Percentiles rank a stretch among this genome's conserved stretches.
phyloP scores from a whole-genome alignment of 805 yeast genomes.

The Vanderwaltozyma verrucispora region DNA sequence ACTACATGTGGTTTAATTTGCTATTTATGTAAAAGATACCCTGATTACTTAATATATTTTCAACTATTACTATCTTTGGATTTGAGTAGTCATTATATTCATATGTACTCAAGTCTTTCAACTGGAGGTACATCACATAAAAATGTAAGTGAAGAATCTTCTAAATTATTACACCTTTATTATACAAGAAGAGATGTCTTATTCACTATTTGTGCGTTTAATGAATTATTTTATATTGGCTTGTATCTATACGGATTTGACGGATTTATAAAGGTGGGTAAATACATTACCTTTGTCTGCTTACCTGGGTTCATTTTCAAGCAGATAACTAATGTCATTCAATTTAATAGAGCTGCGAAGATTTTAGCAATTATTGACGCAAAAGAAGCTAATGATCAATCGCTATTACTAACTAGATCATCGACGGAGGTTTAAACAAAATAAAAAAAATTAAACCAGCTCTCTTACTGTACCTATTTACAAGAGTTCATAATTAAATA shows the following conservation, averaged over 20 bases:
- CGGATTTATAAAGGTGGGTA: slow-evolving; percentile 42
- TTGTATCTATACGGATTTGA: slow-evolving; percentile 63
- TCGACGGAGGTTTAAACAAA: no score
- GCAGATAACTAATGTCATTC: slow-evolving; percentile 83
- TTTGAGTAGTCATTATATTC: slow-evolving; percentile 93
- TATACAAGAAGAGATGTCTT: slow-evolving; percentile 81
- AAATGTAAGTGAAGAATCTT: slow-evolving; percentile 58
- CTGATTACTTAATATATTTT: slow-evolving; percentile 44
- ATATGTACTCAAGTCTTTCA: slow-evolving; percentile 88
- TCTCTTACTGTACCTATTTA: no score
- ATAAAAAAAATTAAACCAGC: no score
- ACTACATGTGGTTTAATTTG: slow-evolving; percentile 91
- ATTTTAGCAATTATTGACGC: slow-evolving; percentile 67
- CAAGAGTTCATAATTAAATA: no score
- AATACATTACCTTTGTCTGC: slow-evolving; percentile 45
- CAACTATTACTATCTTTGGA: slow-evolving; percentile 78
- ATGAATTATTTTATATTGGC: slow-evolving; percentile 88
- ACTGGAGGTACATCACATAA: slow-evolving; percentile 79
- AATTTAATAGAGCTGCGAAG: slow-evolving; percentile 75
- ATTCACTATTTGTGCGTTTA: slow-evolving; percentile 83
- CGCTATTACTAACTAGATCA: no score
- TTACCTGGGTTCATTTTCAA: slow-evolving; percentile 86
- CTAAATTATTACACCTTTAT: slow-evolving; percentile 69
- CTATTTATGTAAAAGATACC: slow-evolving; percentile 71
- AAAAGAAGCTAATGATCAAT: slow-evolving; percentile 18